These are phyloP conservation scores for Cordyceps cateniannulata DNA, from an alignment of 2,329 filamentous ascomycete species.

Conservation along the genomic window DNA sequence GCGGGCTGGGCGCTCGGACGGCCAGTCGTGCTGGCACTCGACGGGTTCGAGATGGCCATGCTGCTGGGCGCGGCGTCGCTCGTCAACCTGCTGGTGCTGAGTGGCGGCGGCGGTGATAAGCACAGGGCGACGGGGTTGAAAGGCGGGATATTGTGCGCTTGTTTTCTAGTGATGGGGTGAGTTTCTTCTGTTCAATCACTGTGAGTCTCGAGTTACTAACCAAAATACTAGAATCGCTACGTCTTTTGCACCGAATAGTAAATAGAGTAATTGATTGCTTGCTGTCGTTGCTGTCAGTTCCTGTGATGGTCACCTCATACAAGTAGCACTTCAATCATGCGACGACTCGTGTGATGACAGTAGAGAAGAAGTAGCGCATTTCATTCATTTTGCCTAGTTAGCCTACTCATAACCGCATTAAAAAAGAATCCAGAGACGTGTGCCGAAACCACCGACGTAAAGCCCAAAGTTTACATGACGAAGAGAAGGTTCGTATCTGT, in stretches of 20 bases:
- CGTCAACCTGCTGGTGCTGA: constrained; percentile 66
- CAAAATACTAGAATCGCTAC: neutral
- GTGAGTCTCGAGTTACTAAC: neutral
- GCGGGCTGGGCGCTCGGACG: constrained; percentile 51
- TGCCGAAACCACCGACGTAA: neutral
- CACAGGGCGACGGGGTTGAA: constrained; percentile 42
- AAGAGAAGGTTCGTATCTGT: constrained; percentile 60
- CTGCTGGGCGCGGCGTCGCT: constrained; percentile 65
- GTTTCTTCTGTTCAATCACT: constrained; percentile 1
- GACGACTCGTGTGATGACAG: too few species aligned
- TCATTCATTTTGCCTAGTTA: constrained; percentile 6
- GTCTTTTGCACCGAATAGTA: neutral
- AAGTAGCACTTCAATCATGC: neutral
- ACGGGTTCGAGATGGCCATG: constrained; percentile 67
- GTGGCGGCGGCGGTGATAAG: constrained; percentile 42
- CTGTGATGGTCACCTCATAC: neutral
- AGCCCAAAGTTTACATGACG: constrained; percentile 46
- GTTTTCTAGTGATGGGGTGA: constrained; percentile 45
- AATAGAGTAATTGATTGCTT: neutral
- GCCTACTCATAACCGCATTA: neutral
- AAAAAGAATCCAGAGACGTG: neutral
- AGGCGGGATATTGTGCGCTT: constrained; percentile 50
- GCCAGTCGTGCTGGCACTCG: constrained; percentile 62
- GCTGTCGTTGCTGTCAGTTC: neutral
- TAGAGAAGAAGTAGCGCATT: neutral